These are phyloP conservation scores for Oryza meridionalis DNA, from an alignment of 176 grass and related monocot genomes.

Conservation along the genomic window DNA sequence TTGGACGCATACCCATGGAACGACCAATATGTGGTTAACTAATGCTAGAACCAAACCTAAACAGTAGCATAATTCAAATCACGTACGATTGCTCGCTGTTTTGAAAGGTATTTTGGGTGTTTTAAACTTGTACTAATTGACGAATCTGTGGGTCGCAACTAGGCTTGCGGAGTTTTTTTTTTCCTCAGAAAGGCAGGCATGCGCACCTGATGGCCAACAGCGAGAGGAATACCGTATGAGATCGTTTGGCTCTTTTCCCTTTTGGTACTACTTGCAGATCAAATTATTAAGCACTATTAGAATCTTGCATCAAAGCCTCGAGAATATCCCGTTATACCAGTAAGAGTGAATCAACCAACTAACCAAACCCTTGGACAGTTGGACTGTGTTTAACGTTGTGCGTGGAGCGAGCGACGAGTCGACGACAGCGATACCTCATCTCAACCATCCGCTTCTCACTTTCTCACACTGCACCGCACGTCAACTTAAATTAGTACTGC, in stretches of 20 bases:
- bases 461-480: not conserved
- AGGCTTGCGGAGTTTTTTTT: not conserved
- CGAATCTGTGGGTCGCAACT: not conserved
- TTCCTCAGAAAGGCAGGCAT: not conserved
- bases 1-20: not conserved
- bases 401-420: not conserved
- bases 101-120: not conserved
- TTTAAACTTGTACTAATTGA: not conserved
- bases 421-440: not conserved
- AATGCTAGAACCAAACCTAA: not conserved
- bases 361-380: not conserved
- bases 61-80: constrained; percentile 5
- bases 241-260: not conserved
- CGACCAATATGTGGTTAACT: not conserved
- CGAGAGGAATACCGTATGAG: not conserved
- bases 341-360: not conserved
- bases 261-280: not conserved
- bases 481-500: not conserved
- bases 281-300: not conserved
- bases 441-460: not conserved
- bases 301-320: not conserved
- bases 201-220: constrained; percentile 30
- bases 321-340: constrained; percentile 6
- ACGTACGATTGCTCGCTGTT: not conserved
- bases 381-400: not conserved